phyloP scores from a whole-genome alignment of 228 moss, liverwort and hornwort genomes.

The Sphagnum fallax region DNA sequence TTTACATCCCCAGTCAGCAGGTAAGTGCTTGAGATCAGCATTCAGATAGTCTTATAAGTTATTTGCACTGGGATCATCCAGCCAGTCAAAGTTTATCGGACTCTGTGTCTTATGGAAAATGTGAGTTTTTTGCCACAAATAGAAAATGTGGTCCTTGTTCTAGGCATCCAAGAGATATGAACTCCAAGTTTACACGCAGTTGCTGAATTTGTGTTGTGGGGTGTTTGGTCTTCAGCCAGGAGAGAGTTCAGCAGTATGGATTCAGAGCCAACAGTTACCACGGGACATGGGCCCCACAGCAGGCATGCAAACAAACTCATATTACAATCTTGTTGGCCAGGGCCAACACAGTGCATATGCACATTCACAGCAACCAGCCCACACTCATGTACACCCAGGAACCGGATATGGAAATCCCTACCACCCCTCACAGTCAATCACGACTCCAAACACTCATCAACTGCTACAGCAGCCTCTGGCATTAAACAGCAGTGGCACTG shows the following conservation, averaged over 20 bases:
- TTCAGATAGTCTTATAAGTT: too few species aligned
- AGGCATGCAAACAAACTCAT: slow-evolving; percentile 50
- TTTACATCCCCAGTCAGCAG: slow-evolving; percentile 89
- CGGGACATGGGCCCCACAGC: slow-evolving; percentile 80
- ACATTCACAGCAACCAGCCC: slow-evolving; percentile 39
- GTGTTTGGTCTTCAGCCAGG: neutral
- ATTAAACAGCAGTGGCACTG: slow-evolving; percentile 50
- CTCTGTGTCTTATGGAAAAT: too few species aligned
- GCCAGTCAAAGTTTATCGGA: too few species aligned
- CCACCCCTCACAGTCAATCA: slow-evolving; percentile 44
- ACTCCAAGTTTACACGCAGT: too few species aligned
- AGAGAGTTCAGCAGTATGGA: slow-evolving; percentile 46
- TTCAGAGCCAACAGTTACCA: slow-evolving; percentile 57
- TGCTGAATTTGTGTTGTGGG: too few species aligned
- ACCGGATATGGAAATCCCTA: slow-evolving; percentile 38
- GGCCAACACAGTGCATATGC: slow-evolving; percentile 17
- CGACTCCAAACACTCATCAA: slow-evolving; percentile 31
- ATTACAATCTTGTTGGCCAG: slow-evolving; percentile 13
- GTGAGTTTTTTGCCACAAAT: too few species aligned
- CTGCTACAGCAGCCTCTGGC: slow-evolving; percentile 53
- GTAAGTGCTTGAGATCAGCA: slow-evolving; percentile 16
- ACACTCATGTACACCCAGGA: slow-evolving; percentile 22
- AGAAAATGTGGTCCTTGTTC: too few species aligned
- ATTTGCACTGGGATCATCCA: too few species aligned
- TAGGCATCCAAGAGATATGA: too few species aligned